phyloP scores from a whole-genome alignment of 768 basidiomycete species.

The Tephrocybe sp. region DNA sequence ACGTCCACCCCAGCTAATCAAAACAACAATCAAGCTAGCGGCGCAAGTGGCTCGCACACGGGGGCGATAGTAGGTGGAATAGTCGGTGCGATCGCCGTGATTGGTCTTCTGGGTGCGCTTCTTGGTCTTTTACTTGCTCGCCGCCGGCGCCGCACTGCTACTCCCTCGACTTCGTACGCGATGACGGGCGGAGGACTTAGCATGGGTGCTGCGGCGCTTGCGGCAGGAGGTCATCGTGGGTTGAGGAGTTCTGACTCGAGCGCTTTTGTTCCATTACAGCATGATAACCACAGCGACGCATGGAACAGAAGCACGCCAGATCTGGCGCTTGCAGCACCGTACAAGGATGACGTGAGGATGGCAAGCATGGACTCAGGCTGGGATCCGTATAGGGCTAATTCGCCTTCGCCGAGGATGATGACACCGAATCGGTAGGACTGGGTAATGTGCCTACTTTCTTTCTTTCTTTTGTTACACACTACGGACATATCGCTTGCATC shows the following conservation, averaged over 20 bases:
- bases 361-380: slow-evolving; percentile 30
- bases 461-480: too few species aligned
- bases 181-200: slow-evolving; percentile 20
- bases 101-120: slow-evolving; percentile 51
- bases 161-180: slow-evolving; percentile 27
- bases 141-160: slow-evolving; percentile 49
- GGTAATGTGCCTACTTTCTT: slow-evolving; percentile 10
- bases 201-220: slow-evolving; percentile 8
- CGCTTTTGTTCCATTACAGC: slow-evolving; percentile 71
- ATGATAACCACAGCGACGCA: slow-evolving; percentile 54
- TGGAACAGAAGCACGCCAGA: slow-evolving; percentile 59
- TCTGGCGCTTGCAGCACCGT: slow-evolving; percentile 34
- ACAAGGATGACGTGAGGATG: slow-evolving; percentile 31
- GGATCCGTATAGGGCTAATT: slow-evolving; percentile 33
- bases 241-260: slow-evolving; percentile 61
- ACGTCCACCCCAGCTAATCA: slow-evolving; percentile 14
- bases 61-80: slow-evolving; percentile 49
- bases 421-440: slow-evolving; percentile 12
- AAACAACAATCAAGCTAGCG: slow-evolving; percentile 11
- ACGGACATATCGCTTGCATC: too few species aligned
- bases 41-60: slow-evolving; percentile 30
- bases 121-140: slow-evolving; percentile 53
- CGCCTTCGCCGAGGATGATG: slow-evolving; percentile 15
- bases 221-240: slow-evolving; percentile 28
- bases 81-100: slow-evolving; percentile 51